Evolutionary conservation across 768 basidiomycete species (phyloP).

Genomic region (Suillus hirtellus): DNA sequence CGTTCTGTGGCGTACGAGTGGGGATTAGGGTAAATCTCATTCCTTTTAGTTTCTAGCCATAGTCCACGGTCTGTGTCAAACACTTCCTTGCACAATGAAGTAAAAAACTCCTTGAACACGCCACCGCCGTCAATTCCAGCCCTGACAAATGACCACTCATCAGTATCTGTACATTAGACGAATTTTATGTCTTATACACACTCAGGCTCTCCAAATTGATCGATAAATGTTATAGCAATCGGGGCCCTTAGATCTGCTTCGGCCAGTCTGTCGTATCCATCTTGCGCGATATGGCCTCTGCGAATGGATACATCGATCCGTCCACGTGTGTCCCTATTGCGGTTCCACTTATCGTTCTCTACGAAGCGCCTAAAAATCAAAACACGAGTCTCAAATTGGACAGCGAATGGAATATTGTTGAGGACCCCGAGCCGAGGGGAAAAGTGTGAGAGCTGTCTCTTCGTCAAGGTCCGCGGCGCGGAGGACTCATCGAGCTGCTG

Average conservation of each 20-base stretch:
- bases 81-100: conserved; percentile 87
- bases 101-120: conserved; percentile 97
- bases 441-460: conserved; percentile 63
- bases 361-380: conserved; percentile 88
- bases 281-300: conserved; percentile 79
- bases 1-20: conserved; percentile 88
- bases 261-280: conserved; percentile 84
- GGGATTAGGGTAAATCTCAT: conserved; percentile 94
- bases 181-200: conserved; percentile 39
- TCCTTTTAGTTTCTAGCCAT: conserved; percentile 88
- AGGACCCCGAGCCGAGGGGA: conserved; percentile 83
- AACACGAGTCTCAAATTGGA: conserved; percentile 91
- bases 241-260: conserved; percentile 80
- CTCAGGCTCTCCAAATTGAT: conserved; percentile 86
- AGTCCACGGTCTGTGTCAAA: conserved; percentile 94
- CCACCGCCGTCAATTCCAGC: conserved; percentile 96
- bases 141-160: conserved; percentile 35
- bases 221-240: conserved; percentile 89
- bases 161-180: neutral
- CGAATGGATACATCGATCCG: conserved; percentile 39
- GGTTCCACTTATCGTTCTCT: conserved; percentile 50
- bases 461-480: conserved; percentile 42
- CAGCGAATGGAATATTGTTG: conserved; percentile 94
- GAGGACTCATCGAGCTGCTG: conserved; percentile 42
- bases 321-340: conserved; percentile 18